Base-by-base conservation (phyloP, 148 eudicot species). In the Camellia lanceoleosa region DNA sequence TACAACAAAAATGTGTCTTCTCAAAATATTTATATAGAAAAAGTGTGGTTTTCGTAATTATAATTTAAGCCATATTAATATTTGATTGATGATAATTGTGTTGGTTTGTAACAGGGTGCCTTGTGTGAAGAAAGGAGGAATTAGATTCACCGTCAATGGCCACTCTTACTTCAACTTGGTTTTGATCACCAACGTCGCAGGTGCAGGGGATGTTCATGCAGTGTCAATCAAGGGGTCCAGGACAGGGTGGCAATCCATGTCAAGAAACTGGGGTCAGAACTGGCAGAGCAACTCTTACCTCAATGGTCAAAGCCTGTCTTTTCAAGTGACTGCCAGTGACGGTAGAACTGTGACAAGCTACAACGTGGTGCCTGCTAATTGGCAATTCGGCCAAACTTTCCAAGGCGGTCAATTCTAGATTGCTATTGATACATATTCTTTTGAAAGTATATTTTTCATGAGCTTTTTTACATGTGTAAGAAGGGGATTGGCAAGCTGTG, bases 191-290 rank as follows among this genome's bases (percentile, higher is more conserved):
- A 85, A 85, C 62, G 87, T 85, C 54, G 87, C 72, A 0, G 83
- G 87, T 44, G 78, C 87, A 67, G 87, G 87, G 30, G 87, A 85
- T 47, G 82, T 85, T 61, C 85, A 78, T 59, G 72, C 83, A 2
- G 81, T 82, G 20, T 80, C 81, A 3, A 77, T 85, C 76, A 85
- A 80, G 49, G 85, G 85, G 44, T 82, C 87, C 4, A 80, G 44
- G 56, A 80, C 87, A 11, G 85, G 85, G 68, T 85, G 87, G 87
- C 87, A 82, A 30, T 3, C 80, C 58, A 85, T 82, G 87, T 82
- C 87, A 8, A 85, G 87, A 64, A 85, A 85, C 51, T 85, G 85
- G 85, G 87, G 87, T 11, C 87, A 85, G 11, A 85, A 85, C 51
- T 85, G 87, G 87, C 87, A 85, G 58, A 82, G 85, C 83, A 85